Evolutionary conservation across 371 early-diverging fungal genomes (phyloP).

Genomic region (Mucor irregularis): DNA sequence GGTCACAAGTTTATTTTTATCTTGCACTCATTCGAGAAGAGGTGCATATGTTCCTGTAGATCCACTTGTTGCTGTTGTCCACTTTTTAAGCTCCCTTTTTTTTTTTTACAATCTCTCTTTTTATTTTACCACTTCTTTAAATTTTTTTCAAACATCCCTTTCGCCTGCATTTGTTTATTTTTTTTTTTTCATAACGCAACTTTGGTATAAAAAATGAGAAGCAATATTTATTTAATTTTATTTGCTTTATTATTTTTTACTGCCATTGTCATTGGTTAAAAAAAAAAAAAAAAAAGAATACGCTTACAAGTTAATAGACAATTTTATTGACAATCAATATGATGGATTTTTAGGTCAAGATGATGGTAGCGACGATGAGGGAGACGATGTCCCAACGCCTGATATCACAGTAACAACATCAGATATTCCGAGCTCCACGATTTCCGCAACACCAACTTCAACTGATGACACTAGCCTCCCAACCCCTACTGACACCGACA

Average conservation of each 20-base stretch:
- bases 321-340: not conserved
- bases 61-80: too few relatives aligned
- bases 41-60: too few relatives aligned
- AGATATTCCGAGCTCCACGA: not conserved
- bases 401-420: not conserved
- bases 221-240: not conserved
- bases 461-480: not conserved
- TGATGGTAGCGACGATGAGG: not conserved
- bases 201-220: constrained; percentile 1
- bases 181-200: not conserved
- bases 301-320: too few relatives aligned
- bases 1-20: too few relatives aligned
- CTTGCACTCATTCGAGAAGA: too few relatives aligned
- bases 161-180: not conserved
- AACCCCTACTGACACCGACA: not conserved
- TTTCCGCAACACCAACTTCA: not conserved
- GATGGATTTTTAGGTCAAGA: not conserved
- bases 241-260: not conserved
- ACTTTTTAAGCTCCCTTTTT: too few relatives aligned
- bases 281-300: too few relatives aligned
- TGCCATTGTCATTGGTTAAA: not conserved
- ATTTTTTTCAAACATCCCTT: not conserved
- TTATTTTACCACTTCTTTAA: too few relatives aligned
- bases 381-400: not conserved
- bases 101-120: too few relatives aligned